Evolutionary conservation across 306 rosid genomes (phyloP).

Genomic region (Vigna mungo): DNA sequence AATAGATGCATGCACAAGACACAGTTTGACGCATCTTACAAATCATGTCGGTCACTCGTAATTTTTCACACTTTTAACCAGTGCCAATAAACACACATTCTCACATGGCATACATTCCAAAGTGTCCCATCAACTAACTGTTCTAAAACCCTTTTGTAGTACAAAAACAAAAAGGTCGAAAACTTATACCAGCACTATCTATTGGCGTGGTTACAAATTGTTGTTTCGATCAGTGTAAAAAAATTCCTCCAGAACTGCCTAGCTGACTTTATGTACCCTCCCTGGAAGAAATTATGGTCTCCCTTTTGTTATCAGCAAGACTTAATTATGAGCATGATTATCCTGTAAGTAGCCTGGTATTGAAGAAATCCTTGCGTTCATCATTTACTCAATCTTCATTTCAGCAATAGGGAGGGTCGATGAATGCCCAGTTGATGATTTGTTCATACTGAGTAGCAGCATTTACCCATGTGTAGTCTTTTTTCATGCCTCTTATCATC

Average conservation of each 20-base stretch:
- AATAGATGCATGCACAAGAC: constrained; percentile 14
- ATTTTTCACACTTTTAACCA: background rate
- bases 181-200: background rate
- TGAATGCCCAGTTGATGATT: constrained; percentile 72
- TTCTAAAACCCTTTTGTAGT: background rate
- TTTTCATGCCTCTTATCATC: constrained; percentile 76
- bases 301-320: background rate
- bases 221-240: background rate
- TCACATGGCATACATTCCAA: background rate
- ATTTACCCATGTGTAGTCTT: constrained; percentile 76
- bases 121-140: background rate
- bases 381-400: constrained; percentile 8
- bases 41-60: background rate
- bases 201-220: background rate
- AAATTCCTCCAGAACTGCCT: constrained; percentile 8
- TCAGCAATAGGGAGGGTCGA: constrained; percentile 72
- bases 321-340: constrained; percentile 16
- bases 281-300: constrained; percentile 7
- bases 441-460: constrained; percentile 82
- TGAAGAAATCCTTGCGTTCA: constrained; percentile 10
- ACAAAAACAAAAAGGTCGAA: background rate
- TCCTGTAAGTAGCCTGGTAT: background rate
- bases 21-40: constrained; percentile 13
- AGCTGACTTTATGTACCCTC: constrained; percentile 20
- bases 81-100: background rate